Evolutionary conservation across 148 eudicot species (phyloP), one percentile per base, ranked within the genome.

Genomic region (Salicornia ramosissima): DNA sequence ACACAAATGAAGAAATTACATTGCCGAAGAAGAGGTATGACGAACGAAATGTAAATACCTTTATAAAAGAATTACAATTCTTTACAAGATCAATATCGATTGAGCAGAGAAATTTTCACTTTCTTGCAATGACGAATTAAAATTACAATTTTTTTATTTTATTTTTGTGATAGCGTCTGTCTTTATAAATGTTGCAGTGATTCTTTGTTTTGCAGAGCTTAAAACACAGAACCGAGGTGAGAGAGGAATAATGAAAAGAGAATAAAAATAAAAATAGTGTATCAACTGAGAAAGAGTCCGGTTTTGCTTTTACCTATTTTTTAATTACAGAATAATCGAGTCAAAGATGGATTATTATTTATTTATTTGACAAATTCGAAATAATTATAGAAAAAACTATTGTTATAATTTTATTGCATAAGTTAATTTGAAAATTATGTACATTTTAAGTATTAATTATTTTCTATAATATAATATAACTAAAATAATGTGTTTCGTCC

Each of bases 111-210:
- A 71, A 65, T 64, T 8, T n/a, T 0, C 22, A 51, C 22, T 39
- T 55, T 8, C 76, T 65, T 64, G n/a, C 34, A 76, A 76, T 70
- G 78, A 73, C 64, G 56, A 34, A 68, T 1, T 21, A 50, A 45
- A 22, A 26, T 71, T 45, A 47, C 42, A 60, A 30, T 24, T 71
- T 51, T 51, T 7, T 26, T 52, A 25, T 49, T 30, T 34, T 10
- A 5, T 46, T 55, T 68, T 19, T 49, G n/a, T n/a, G n/a, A n/a
- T 49, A 45, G 21, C 22, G 21, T 49, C 4, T 12, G 2, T 21
- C 30, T 65, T 33, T 33, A 5, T 56, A 57, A 54, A 24, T 67
- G 33, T 31, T 36, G 40, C 68, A 68, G 36, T 66, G 77, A 57
- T 66, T 60, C 74, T 60, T 24, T 25, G 33, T 61, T 24, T 18